These are phyloP conservation scores for Termitomyces sp. DNA, from an alignment of 768 basidiomycete species.

Conservation along the genomic window DNA sequence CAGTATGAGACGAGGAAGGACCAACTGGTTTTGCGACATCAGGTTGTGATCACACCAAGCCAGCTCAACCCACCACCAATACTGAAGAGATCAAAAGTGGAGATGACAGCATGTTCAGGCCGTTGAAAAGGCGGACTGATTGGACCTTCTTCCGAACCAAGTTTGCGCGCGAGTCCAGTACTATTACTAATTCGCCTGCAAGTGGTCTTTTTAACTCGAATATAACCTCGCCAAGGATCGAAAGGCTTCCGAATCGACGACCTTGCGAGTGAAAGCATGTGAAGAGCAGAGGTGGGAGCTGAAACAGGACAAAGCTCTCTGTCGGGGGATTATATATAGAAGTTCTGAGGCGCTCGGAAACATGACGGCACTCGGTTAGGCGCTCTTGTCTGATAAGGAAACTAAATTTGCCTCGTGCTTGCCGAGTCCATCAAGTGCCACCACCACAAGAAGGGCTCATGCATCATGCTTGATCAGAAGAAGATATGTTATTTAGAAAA, in stretches of 20 bases:
- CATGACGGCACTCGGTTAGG: slow-evolving; percentile 14
- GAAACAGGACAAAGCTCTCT: neutral
- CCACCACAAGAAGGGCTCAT: neutral
- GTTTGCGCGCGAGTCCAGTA: slow-evolving; percentile 5
- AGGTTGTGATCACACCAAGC: neutral
- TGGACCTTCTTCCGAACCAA: slow-evolving; percentile 4
- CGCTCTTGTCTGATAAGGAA: neutral
- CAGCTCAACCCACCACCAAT: slow-evolving; percentile 62
- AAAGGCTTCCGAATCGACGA: slow-evolving; percentile 2
- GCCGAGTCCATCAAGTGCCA: neutral
- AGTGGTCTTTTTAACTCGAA: neutral
- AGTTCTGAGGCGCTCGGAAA: slow-evolving; percentile 11
- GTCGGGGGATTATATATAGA: neutral
- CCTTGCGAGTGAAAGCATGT: slow-evolving; percentile 10
- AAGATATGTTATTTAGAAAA: neutral
- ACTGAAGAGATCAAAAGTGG: slow-evolving; percentile 89
- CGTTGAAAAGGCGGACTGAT: slow-evolving; percentile 21
- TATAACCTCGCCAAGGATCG: slow-evolving; percentile 2
- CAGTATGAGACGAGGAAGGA: slow-evolving; percentile 48
- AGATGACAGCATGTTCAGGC: slow-evolving; percentile 86
- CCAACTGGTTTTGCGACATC: slow-evolving; percentile 29
- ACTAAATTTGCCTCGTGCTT: neutral
- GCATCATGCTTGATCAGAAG: neutral
- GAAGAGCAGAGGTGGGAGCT: neutral
- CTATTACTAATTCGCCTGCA: slow-evolving; percentile 4